Conservation (phyloP, 768 basidiomycete species). For the Russula ochroleuca region DNA sequence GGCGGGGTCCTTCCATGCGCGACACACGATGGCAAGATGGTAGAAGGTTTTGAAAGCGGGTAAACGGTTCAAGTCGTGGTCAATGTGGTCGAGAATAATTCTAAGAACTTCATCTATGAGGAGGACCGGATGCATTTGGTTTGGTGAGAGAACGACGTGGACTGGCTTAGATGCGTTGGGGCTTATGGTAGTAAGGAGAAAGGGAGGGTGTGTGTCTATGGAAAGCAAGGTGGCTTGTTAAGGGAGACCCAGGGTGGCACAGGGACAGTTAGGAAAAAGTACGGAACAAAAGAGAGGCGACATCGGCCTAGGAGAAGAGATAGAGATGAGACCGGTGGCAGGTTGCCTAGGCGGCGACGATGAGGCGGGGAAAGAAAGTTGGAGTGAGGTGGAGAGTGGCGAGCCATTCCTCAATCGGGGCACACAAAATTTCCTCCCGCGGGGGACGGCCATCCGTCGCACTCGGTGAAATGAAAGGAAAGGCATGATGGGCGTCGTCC, state of each 20-base stretch:
- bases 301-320: not conserved
- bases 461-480: not conserved
- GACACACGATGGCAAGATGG: constrained; percentile 26
- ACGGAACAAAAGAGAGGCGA: constrained; percentile 3
- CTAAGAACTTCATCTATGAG: constrained; percentile 28
- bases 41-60: constrained; percentile 21
- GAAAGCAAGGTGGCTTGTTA: constrained; percentile 2
- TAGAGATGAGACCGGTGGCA: constrained; percentile 2
- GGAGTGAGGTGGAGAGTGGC: too few relatives aligned
- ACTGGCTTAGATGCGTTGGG: not conserved
- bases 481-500: not conserved
- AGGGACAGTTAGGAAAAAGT: constrained; percentile 8
- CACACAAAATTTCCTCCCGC: constrained; percentile 2
- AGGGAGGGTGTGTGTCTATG: not conserved
- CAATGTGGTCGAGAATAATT: constrained; percentile 25
- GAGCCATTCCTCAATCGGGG: not conserved
- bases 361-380: constrained; percentile 21
- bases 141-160: not conserved
- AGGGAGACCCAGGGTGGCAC: not conserved
- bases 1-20: constrained; percentile 28
- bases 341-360: constrained; percentile 21
- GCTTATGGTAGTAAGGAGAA: not conserved
- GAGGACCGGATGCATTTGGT: constrained; percentile 26
- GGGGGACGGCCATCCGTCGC: not conserved
- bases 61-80: constrained; percentile 13